Conservation (phyloP, 345 rosid species). For the Salix caprea region DNA sequence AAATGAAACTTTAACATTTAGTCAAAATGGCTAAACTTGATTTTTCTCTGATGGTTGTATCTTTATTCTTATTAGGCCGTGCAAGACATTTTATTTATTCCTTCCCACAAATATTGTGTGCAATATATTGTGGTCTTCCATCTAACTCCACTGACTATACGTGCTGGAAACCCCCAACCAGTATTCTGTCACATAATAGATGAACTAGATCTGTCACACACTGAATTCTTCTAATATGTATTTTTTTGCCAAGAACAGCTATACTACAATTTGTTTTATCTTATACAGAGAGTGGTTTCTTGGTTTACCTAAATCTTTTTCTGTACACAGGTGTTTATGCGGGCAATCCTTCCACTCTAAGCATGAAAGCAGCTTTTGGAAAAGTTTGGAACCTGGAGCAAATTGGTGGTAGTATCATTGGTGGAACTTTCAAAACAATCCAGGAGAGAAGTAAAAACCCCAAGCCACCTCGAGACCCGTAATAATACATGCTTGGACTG, state of each 20-base stretch:
- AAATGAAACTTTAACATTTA: background rate
- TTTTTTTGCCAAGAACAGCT: background rate
- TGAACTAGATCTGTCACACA: background rate
- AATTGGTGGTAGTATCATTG: constrained; percentile 77
- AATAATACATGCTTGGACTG: constrained; percentile 29
- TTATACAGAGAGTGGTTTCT: background rate
- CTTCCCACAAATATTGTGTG: background rate
- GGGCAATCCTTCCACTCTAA: constrained; percentile 83
- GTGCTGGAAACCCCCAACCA: background rate
- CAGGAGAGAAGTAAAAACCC: constrained; percentile 67
- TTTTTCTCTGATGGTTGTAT: background rate
- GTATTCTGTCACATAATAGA: background rate
- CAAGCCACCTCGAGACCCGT: constrained; percentile 75
- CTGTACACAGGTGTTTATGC: constrained; percentile 77
- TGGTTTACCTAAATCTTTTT: background rate
- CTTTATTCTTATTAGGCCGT: background rate
- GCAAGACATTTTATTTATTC: background rate
- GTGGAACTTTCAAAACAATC: constrained; percentile 74
- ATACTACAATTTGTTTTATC: background rate
- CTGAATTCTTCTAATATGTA: background rate
- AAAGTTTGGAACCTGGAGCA: constrained; percentile 94
- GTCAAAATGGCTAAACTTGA: background rate
- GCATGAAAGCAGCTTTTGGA: constrained; percentile 97
- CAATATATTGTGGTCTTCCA: background rate
- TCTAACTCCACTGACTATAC: background rate